A percentile compares a stretch with the other conserved stretches of the same genome.
These are phyloP conservation scores for Malbranchea cinnamomea DNA, from an alignment of 2,329 filamentous ascomycete species.

Conservation along the genomic window DNA sequence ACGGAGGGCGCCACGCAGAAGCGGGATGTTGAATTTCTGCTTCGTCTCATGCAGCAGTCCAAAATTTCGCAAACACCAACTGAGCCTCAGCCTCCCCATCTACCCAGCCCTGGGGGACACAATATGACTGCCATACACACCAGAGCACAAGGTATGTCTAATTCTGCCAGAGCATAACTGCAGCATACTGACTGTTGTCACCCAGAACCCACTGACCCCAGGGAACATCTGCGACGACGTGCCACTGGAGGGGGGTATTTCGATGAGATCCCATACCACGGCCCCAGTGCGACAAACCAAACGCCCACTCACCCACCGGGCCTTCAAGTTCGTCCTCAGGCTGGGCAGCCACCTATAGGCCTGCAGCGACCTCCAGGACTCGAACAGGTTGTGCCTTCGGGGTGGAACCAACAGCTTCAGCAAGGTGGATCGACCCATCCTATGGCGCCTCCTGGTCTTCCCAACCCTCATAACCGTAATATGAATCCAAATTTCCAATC, in stretches of 20 bases:
- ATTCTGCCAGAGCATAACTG: constrained; percentile 29
- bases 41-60: constrained; percentile 62
- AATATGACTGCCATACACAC: constrained; percentile 23
- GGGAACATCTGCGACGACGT: constrained; percentile 23
- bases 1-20: constrained; percentile 26
- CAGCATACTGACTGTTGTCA: no score
- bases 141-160: no score
- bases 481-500: constrained; percentile 24
- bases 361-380: constrained; percentile 31
- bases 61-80: constrained; percentile 16
- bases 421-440: constrained; percentile 19
- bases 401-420: constrained; percentile 24
- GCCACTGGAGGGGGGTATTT: constrained; percentile 26
- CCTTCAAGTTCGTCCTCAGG: constrained; percentile 20
- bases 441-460: constrained; percentile 26
- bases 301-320: constrained; percentile 22
- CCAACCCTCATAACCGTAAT: constrained; percentile 19
- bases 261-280: constrained; percentile 25
- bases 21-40: constrained; percentile 67
- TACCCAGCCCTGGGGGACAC: constrained; percentile 18
- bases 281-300: constrained; percentile 17
- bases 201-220: constrained; percentile 17
- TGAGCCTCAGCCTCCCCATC: constrained; percentile 16
- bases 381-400: constrained; percentile 26
- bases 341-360: constrained; percentile 21